Conservation (phyloP, 495 filamentous ascomycete genomes). For the Gamarada debralockiae region DNA sequence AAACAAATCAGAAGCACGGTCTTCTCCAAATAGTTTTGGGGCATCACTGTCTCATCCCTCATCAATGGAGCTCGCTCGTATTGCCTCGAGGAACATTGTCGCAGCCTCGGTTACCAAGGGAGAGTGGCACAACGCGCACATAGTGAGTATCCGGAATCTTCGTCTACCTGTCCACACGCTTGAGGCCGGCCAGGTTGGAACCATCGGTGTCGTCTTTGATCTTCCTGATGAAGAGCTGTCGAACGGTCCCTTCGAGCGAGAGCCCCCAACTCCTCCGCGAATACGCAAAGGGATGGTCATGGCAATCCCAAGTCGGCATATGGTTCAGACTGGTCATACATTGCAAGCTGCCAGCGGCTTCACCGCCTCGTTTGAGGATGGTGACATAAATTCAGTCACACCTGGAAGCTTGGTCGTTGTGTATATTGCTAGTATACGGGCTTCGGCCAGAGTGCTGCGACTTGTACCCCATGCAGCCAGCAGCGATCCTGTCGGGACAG, state of each 20-base stretch:
- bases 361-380: slow-evolving; percentile 41
- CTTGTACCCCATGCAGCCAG: not conserved
- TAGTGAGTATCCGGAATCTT: slow-evolving; percentile 84
- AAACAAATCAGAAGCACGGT: slow-evolving; percentile 4
- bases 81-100: slow-evolving; percentile 34
- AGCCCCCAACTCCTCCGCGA: slow-evolving; percentile 30
- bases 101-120: slow-evolving; percentile 44
- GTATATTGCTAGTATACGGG: slow-evolving; percentile 84
- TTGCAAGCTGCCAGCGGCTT: slow-evolving; percentile 55
- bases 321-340: slow-evolving; percentile 38
- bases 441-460: slow-evolving; percentile 48
- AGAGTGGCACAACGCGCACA: slow-evolving; percentile 73
- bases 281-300: slow-evolving; percentile 86
- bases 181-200: slow-evolving; percentile 80
- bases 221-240: slow-evolving; percentile 21
- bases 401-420: slow-evolving; percentile 63
- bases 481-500: not conserved
- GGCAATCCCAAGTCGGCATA: slow-evolving; percentile 49
- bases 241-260: slow-evolving; percentile 10
- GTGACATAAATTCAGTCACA: slow-evolving; percentile 33
- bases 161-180: slow-evolving; percentile 78
- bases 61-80: slow-evolving; percentile 37
- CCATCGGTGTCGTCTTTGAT: slow-evolving; percentile 71
- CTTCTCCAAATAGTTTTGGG: slow-evolving; percentile 23
- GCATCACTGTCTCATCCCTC: slow-evolving; percentile 34